A percentile compares a stretch with the other conserved stretches of the same genome.
Evolutionary conservation across 768 basidiomycete genomes (phyloP).

Genomic region (Lactarius hatsudake): DNA sequence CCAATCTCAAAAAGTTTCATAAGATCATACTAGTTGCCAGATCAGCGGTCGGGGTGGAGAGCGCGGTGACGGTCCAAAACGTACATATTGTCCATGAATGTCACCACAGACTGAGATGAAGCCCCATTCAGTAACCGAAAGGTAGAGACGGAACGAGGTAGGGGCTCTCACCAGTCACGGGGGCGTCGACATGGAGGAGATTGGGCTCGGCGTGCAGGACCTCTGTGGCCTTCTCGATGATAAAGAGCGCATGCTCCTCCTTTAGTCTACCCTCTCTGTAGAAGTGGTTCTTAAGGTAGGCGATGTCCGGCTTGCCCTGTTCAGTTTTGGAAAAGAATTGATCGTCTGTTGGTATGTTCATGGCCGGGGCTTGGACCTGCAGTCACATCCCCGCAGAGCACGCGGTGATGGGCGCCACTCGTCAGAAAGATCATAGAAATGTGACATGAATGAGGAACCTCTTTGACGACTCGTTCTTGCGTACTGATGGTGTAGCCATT

Average conservation of each 20-base stretch:
- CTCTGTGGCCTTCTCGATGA: constrained; percentile 84
- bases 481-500: constrained; percentile 91
- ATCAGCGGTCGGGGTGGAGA: constrained; percentile 19
- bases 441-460: constrained; percentile 50
- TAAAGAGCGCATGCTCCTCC: constrained; percentile 94
- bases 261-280: constrained; percentile 93
- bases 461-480: constrained; percentile 93
- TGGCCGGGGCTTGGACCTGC: constrained; percentile 97
- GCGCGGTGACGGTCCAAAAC: constrained; percentile 32
- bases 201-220: constrained; percentile 83
- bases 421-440: not conserved
- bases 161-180: constrained; percentile 78
- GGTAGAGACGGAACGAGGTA: constrained; percentile 15
- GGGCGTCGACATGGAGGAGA: constrained; percentile 91
- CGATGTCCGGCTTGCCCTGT: constrained; percentile 88
- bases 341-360: constrained; percentile 84
- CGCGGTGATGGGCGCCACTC: not conserved
- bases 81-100: constrained; percentile 98
- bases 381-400: constrained; percentile 4
- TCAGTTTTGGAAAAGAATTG: constrained; percentile 90
- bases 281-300: constrained; percentile 98
- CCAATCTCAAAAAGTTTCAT: constrained; percentile 82
- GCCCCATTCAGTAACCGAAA: constrained; percentile 41
- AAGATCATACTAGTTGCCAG: constrained; percentile 55
- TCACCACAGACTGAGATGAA: constrained; percentile 67